Conservation (phyloP, 2,329 filamentous ascomycete species). For the Pestalotiopsis fici region DNA sequence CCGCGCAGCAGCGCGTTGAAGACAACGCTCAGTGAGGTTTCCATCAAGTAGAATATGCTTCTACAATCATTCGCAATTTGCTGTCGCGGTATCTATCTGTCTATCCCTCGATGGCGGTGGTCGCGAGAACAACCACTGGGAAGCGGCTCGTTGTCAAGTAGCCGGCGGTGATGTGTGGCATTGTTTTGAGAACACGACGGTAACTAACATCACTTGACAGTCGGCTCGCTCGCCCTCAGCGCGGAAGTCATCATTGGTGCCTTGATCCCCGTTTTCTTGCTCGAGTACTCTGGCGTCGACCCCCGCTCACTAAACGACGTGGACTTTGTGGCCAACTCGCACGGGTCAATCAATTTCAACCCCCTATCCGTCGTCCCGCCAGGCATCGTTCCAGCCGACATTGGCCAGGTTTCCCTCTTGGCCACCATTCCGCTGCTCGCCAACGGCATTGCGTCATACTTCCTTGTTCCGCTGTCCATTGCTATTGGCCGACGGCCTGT, state of each 20-base stretch:
- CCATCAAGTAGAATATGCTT: too few relatives aligned
- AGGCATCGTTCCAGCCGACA: slow-evolving; percentile 28
- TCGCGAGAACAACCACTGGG: too few relatives aligned
- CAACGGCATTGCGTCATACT: slow-evolving; percentile 35
- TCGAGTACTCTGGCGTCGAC: slow-evolving; percentile 36
- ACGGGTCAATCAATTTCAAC: slow-evolving; percentile 14
- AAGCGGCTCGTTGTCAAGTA: too few relatives aligned
- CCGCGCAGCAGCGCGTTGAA: not conserved
- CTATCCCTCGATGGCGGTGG: too few relatives aligned
- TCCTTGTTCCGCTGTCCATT: slow-evolving; percentile 39
- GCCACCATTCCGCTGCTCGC: slow-evolving; percentile 35
- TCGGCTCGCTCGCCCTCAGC: slow-evolving; percentile 28
- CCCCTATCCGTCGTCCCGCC: slow-evolving; percentile 27
- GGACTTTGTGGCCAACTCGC: slow-evolving; percentile 23
- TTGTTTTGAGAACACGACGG: not conserved
- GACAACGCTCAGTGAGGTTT: too few relatives aligned
- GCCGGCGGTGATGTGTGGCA: too few relatives aligned
- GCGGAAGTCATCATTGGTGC: slow-evolving; percentile 30
- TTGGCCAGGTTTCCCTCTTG: slow-evolving; percentile 31
- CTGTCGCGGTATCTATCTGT: too few relatives aligned
- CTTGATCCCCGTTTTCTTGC: slow-evolving; percentile 34
- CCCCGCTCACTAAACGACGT: slow-evolving; percentile 23
- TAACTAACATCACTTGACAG: slow-evolving; percentile 11
- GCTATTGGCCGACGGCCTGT: slow-evolving; percentile 37
- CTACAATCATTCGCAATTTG: too few relatives aligned